Evolutionary conservation across 805 yeast genomes (phyloP).

Genomic region (Metschnikowia matae): DNA sequence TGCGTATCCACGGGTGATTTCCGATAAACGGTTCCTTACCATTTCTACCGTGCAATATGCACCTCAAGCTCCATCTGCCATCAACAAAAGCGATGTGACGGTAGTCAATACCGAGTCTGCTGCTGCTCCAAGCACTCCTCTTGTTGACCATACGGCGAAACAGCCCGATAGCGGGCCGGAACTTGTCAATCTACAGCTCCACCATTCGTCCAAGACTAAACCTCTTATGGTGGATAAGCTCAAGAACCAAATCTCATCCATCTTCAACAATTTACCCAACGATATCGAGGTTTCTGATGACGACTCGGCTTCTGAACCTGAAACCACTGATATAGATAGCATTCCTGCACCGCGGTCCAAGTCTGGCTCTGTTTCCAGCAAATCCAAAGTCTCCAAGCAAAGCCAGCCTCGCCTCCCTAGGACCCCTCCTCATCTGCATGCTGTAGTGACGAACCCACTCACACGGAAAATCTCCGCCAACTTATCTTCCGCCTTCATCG

Average conservation of each 20-base stretch:
- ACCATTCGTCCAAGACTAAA: conserved; percentile 2
- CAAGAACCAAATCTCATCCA: conserved; percentile 33
- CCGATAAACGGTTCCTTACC: conserved; percentile 33
- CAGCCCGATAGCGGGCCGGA: neutral
- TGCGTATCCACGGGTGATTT: conserved; percentile 26
- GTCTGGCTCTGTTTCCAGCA: neutral
- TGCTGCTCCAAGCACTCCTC: neutral
- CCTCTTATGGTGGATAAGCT: conserved; percentile 17
- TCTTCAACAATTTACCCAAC: conserved; percentile 44
- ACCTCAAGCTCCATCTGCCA: conserved; percentile 19
- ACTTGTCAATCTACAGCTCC: conserved; percentile 2
- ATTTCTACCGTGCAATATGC: conserved; percentile 22
- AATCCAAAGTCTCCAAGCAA: neutral
- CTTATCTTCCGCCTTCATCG: conserved; percentile 31
- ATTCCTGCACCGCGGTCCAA: neutral
- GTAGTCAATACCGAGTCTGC: conserved; percentile 30
- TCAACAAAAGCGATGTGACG: conserved; percentile 27
- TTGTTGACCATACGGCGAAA: neutral
- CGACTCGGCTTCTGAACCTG: conserved; percentile 42
- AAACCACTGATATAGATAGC: conserved; percentile 22
- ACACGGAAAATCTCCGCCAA: conserved; percentile 29
- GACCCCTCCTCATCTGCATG: conserved; percentile 1
- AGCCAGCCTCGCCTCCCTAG: neutral
- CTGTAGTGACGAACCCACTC: neutral
- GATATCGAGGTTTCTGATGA: conserved; percentile 45